Conservation (phyloP, 805 yeast species). For the Cyberlindnera lachancei region DNA sequence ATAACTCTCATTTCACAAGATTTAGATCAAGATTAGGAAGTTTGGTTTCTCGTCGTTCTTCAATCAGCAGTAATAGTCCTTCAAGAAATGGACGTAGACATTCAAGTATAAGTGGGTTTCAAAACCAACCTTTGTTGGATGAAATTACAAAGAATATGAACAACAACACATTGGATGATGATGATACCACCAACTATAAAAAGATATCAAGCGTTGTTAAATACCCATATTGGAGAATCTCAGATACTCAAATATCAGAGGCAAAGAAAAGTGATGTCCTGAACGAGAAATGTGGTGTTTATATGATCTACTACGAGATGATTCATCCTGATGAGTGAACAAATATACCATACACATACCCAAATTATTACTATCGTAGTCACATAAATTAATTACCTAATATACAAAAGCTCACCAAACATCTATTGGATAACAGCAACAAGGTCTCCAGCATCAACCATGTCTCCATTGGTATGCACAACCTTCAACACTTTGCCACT, state of each 20-base stretch:
- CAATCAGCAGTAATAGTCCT: slow-evolving; percentile 8
- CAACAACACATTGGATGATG: background rate
- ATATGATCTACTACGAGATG: slow-evolving; percentile 73
- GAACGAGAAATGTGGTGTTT: slow-evolving; percentile 67
- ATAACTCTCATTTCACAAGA: slow-evolving; percentile 14
- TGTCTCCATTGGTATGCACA: slow-evolving; percentile 80
- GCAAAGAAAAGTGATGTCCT: slow-evolving; percentile 50
- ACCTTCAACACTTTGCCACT: slow-evolving; percentile 68
- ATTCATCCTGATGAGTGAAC: background rate
- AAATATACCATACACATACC: background rate
- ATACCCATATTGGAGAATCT: slow-evolving; percentile 76
- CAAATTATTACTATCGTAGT: background rate
- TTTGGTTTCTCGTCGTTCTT: slow-evolving; percentile 19
- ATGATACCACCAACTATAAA: slow-evolving; percentile 29
- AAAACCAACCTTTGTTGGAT: background rate
- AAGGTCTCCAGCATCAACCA: slow-evolving; percentile 94
- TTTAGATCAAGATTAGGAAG: slow-evolving; percentile 18
- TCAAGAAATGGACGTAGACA: slow-evolving; percentile 7
- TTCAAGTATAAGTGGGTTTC: slow-evolving; percentile 2
- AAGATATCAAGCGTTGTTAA: slow-evolving; percentile 48
- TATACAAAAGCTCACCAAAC: background rate
- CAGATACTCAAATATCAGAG: slow-evolving; percentile 69
- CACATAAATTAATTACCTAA: too few species aligned
- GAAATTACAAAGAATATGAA: slow-evolving; percentile 1
- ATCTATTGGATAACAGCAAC: slow-evolving; percentile 60